These are phyloP conservation scores for Alternaria rosae DNA, from an alignment of 2,329 filamentous ascomycete genomes.

Conservation along the genomic window DNA sequence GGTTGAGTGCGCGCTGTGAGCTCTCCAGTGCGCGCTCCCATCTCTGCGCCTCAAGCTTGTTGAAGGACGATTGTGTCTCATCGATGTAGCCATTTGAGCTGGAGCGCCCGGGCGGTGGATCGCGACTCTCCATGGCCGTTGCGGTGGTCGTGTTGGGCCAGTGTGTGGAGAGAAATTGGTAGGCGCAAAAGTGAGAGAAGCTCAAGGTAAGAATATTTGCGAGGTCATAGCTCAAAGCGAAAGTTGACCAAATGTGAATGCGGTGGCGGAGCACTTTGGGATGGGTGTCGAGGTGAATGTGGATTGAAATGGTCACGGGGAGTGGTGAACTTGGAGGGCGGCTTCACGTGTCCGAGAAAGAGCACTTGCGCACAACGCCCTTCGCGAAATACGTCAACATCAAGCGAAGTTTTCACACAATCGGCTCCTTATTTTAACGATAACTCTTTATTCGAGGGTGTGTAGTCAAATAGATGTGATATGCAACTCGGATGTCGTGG, in stretches of 20 bases:
- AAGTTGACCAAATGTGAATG: neutral
- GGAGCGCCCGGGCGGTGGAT: neutral
- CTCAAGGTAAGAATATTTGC: neutral
- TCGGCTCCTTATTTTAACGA: neutral
- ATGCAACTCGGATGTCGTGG: neutral
- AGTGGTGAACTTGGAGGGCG: neutral
- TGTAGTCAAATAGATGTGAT: neutral
- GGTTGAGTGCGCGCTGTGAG: neutral
- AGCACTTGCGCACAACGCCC: neutral
- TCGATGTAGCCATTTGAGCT: neutral
- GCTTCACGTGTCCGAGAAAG: neutral
- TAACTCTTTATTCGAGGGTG: rapidly evolving
- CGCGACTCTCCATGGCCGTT: neutral
- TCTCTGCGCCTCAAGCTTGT: neutral
- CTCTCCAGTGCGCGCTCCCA: neutral
- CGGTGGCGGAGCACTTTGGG: neutral
- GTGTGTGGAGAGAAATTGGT: neutral
- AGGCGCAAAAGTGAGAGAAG: neutral
- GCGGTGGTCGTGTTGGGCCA: neutral
- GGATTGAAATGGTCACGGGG: neutral
- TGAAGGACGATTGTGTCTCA: neutral
- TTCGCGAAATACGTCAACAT: neutral
- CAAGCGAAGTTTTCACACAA: neutral
- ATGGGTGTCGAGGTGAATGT: neutral
- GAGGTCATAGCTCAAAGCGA: neutral